These are phyloP conservation scores for Naegleria lovaniensis DNA, from an alignment of 208 protist species.

Conservation along the genomic window DNA sequence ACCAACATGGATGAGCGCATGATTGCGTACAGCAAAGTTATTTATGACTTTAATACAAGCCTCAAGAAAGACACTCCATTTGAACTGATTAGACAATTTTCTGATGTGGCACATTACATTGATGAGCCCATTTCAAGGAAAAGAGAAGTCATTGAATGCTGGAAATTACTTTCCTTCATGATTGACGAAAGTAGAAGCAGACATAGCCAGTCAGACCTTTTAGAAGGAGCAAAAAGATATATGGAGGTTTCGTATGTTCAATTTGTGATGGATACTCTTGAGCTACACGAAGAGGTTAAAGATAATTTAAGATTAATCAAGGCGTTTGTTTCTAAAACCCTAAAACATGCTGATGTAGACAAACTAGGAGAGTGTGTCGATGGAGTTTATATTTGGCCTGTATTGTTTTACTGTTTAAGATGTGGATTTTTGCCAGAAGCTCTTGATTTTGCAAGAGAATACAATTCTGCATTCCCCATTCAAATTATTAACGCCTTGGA, in stretches of 20 bases:
- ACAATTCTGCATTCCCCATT: too few species aligned
- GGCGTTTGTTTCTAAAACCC: not conserved
- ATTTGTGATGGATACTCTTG: not conserved
- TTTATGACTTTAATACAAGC: not conserved
- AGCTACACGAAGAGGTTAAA: not conserved
- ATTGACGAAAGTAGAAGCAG: not conserved
- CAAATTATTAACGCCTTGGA: not conserved
- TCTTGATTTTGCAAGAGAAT: not conserved
- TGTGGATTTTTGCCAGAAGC: constrained; percentile 15
- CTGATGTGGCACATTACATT: not conserved
- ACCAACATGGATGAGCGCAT: not conserved
- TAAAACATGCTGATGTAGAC: not conserved
- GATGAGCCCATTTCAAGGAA: not conserved
- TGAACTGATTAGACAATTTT: not conserved
- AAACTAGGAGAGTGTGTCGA: not conserved
- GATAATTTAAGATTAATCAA: not conserved
- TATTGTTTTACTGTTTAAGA: constrained; percentile 16
- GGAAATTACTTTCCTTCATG: not conserved
- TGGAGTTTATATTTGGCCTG: not conserved
- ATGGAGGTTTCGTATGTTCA: not conserved
- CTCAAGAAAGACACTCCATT: not conserved
- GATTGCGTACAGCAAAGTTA: not conserved
- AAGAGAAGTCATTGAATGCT: constrained; percentile 18
- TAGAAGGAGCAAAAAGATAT: not conserved
- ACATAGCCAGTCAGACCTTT: not conserved